These are phyloP conservation scores for Candida neerlandica DNA, from an alignment of 1,139 yeast species.

Conservation along the genomic window DNA sequence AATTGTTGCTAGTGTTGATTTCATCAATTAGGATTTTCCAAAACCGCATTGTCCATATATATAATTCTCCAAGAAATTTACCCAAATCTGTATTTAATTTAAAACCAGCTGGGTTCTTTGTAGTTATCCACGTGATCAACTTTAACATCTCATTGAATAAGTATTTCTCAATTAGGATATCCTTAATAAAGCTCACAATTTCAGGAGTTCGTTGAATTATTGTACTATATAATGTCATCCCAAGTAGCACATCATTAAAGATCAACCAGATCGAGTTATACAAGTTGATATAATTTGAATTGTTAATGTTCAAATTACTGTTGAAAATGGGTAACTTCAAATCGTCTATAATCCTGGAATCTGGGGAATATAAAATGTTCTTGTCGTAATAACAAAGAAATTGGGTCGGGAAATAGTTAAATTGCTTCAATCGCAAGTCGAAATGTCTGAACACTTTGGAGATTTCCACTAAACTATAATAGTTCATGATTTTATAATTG, in stretches of 20 bases:
- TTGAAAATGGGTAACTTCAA: slow-evolving; percentile 42
- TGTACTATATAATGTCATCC: slow-evolving; percentile 58
- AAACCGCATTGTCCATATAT: slow-evolving; percentile 78
- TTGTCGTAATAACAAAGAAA: slow-evolving; percentile 57
- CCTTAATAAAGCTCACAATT: slow-evolving; percentile 38
- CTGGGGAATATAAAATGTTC: slow-evolving; percentile 29
- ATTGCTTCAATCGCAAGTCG: slow-evolving; percentile 75
- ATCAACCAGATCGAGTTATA: slow-evolving; percentile 90
- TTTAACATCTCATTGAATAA: slow-evolving; percentile 39
- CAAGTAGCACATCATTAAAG: slow-evolving; percentile 77
- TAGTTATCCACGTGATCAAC: slow-evolving; percentile 74
- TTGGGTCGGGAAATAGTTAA: slow-evolving; percentile 81
- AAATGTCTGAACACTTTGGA: slow-evolving; percentile 78
- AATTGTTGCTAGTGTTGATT: background rate
- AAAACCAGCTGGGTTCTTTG: slow-evolving; percentile 87
- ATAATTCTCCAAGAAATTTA: slow-evolving; percentile 80
- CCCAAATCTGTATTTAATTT: slow-evolving; percentile 89
- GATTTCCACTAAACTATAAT: slow-evolving; percentile 33
- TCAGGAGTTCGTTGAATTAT: slow-evolving; percentile 46
- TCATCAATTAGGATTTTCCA: slow-evolving; percentile 46
- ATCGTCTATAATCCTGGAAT: slow-evolving; percentile 23
- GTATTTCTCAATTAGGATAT: slow-evolving; percentile 34
- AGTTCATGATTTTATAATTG: slow-evolving; percentile 23
- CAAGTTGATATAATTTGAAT: slow-evolving; percentile 81
- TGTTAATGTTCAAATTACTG: slow-evolving; percentile 43